Evolutionary conservation across 1,139 yeast species (phyloP).

Genomic region (Pichia sp.): DNA sequence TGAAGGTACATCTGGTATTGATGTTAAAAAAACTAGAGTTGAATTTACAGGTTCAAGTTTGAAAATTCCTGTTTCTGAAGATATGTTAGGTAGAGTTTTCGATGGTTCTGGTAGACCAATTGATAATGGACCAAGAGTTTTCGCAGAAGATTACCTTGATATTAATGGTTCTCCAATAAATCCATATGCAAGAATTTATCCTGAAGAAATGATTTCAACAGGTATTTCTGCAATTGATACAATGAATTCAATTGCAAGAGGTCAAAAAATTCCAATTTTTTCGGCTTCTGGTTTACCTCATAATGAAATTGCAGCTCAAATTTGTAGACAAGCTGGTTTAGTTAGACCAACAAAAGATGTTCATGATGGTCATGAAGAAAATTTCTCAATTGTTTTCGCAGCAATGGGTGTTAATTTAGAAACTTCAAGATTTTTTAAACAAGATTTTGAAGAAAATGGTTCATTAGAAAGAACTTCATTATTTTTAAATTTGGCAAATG

Average conservation of each 20-base stretch:
- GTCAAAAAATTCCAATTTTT: constrained; percentile 97
- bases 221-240: constrained; percentile 98
- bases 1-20: constrained; percentile 97
- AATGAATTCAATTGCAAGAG: constrained; percentile 99
- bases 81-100: constrained; percentile 93
- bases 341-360: constrained; percentile 99
- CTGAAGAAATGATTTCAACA: constrained; percentile 98
- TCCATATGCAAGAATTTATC: constrained; percentile 96
- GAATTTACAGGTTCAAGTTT: constrained; percentile 94
- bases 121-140: constrained; percentile 96
- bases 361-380: constrained; percentile 99
- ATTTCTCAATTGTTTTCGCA: constrained; percentile 97
- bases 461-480: constrained; percentile 95
- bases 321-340: constrained; percentile 98
- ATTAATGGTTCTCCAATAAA: constrained; percentile 98
- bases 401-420: constrained; percentile 97
- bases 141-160: constrained; percentile 97
- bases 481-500: constrained; percentile 95
- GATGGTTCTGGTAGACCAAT: constrained; percentile 99
- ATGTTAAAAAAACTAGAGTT: constrained; percentile 93
- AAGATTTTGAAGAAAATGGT: constrained; percentile 98
- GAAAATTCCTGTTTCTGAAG: constrained; percentile 94
- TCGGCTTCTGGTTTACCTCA: constrained; percentile 99
- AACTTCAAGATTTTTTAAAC: constrained; percentile 91
- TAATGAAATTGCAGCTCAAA: constrained; percentile 98